Evolutionary conservation across 1,284 basidiomycete genomes (phyloP).

Genomic region (Nidula niveotomentosa): DNA sequence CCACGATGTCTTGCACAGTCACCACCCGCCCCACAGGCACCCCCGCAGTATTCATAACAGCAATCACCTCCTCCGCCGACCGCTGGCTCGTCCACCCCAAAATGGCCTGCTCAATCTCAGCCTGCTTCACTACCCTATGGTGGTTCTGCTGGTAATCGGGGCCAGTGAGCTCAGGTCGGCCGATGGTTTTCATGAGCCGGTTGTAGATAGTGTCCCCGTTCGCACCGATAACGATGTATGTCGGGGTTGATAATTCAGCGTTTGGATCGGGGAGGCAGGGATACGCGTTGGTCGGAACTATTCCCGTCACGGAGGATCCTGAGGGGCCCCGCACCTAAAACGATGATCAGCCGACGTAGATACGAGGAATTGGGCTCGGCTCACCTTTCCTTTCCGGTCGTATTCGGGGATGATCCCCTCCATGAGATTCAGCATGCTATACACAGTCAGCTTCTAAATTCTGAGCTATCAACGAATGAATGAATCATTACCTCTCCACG

Average conservation of each 20-base stretch:
- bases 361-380: not conserved
- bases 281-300: conserved; percentile 73
- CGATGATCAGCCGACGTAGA: not conserved
- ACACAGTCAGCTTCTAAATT: not conserved
- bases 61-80: conserved; percentile 43
- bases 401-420: conserved; percentile 77
- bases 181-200: conserved; percentile 60
- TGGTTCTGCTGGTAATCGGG: conserved; percentile 58
- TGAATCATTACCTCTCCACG: conserved; percentile 53
- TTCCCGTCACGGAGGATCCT: conserved; percentile 70
- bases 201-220: conserved; percentile 71
- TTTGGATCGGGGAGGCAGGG: conserved; percentile 52
- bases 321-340: conserved; percentile 64
- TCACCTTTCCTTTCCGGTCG: conserved; percentile 64
- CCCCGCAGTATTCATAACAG: conserved; percentile 39
- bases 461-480: not conserved
- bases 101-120: conserved; percentile 64
- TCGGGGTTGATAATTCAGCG: conserved; percentile 34
- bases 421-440: conserved; percentile 73
- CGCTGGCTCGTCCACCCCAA: conserved; percentile 52
- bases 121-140: conserved; percentile 55
- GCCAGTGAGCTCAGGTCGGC: conserved; percentile 56
- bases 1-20: conserved; percentile 59
- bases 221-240: conserved; percentile 68
- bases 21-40: conserved; percentile 66